Evolutionary conservation across 441 rosid genomes (phyloP), one percentile per base, ranked within the genome.

Genomic region (Monsonia emarginata): DNA sequence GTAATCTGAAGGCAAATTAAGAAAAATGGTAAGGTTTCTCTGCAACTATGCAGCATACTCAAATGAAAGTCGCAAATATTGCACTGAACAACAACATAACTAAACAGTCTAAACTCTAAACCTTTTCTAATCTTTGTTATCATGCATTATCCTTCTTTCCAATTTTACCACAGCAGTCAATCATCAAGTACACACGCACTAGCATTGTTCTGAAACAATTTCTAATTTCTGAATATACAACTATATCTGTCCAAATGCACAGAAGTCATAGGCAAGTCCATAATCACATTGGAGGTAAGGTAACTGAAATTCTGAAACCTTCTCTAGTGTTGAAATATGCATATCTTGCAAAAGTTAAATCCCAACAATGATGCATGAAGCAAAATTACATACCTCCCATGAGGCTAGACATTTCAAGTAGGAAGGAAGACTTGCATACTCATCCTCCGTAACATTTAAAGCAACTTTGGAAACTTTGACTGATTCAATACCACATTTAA

Each of bases 381-480:
- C 46, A 28, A n/a, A 13, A 0, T 9, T 26, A 4, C 74, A 27
- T 85, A 90, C 98, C 96, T 90, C 94, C 97, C 98, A 90, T 59
- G 97, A 78, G 30, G 89, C 76, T 32, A 90, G 85, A 69, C 75
- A 63, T 79, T 82, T 84, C 83, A 90, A 72, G 78, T 78, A 87
- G 66, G 98, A 85, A 32, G 94, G 97, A 38, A 88, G 87, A 69
- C 64, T 77, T 56, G 84, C 88, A 58, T 83, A 90, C 54, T 80
- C 89, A 75, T 83, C 84, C 72, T 70, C 78, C 0, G 80, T 69
- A 21, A 86, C 74, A 65, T 78, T 69, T 61, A 92, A 64, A 10
- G 66, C 14, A 28, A 74, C 59, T 11, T 46, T 65, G 24, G 71
- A 30, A 63, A 68, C 75, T 78, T 67, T 69, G 56, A 40, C 68